Evolutionary conservation across 2,329 filamentous ascomycete genomes (phyloP).

Genomic region (Colletotrichum orchidophilum): DNA sequence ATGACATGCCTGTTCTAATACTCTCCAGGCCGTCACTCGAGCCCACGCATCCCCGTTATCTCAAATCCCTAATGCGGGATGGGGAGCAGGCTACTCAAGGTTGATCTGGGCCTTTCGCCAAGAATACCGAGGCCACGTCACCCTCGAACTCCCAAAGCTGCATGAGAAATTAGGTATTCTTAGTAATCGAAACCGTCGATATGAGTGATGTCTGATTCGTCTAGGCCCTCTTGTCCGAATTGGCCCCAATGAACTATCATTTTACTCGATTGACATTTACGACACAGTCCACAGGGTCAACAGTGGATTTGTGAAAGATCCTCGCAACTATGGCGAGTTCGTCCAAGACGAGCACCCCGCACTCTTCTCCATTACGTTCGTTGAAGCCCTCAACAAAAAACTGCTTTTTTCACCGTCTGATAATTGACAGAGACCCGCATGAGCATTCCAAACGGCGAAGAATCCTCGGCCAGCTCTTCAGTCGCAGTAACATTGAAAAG

Average conservation of each 20-base stretch:
- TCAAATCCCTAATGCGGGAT: conserved; percentile 35
- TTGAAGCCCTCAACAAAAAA: background rate
- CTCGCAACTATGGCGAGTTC: conserved; percentile 40
- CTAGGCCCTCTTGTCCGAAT: conserved; percentile 37
- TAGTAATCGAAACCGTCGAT: background rate
- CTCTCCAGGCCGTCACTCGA: background rate
- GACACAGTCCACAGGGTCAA: conserved; percentile 39
- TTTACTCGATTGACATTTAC: conserved; percentile 40
- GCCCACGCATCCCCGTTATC: conserved; percentile 31
- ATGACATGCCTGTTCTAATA: background rate
- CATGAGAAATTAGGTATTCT: conserved; percentile 36
- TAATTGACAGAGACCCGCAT: conserved; percentile 32
- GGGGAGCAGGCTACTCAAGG: conserved; percentile 36
- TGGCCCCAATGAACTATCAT: conserved; percentile 38
- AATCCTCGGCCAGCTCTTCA: conserved; percentile 42
- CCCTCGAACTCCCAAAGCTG: conserved; percentile 36
- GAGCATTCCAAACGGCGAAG: conserved; percentile 41
- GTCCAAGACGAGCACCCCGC: conserved; percentile 41
- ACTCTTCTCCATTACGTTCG: conserved; percentile 40
- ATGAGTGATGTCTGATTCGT: background rate
- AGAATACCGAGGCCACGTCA: conserved; percentile 37
- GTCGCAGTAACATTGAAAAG: conserved; percentile 38
- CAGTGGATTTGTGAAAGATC: conserved; percentile 39
- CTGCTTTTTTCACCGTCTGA: conserved; percentile 19
- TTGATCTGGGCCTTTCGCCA: conserved; percentile 37